A percentile compares a stretch with the other conserved stretches of the same genome.
These are phyloP conservation scores for Ilyonectria sp. DNA, from an alignment of 2,329 filamentous ascomycete species.

Conservation along the genomic window DNA sequence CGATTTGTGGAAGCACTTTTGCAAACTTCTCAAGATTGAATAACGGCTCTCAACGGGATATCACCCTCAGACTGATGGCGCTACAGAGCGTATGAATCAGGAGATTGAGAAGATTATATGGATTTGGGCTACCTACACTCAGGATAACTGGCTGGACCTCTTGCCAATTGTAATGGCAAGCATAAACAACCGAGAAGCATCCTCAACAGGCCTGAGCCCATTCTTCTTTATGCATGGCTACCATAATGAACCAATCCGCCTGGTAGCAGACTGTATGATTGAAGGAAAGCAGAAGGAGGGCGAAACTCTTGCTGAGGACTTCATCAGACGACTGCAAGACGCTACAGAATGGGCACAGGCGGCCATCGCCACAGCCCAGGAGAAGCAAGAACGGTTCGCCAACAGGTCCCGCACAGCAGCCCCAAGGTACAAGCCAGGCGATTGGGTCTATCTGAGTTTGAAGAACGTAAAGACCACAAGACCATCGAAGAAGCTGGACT, in stretches of 20 bases:
- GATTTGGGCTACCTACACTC: not conserved
- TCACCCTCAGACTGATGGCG: constrained; percentile 6
- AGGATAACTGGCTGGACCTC: constrained; percentile 2
- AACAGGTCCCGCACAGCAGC: not conserved
- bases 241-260: constrained; percentile 1
- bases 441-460: constrained; percentile 2
- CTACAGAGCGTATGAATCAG: constrained; percentile 2
- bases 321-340: not conserved
- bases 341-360: constrained; percentile 5
- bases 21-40: not conserved
- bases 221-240: constrained; percentile 8
- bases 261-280: not conserved
- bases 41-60: not conserved
- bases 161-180: not conserved
- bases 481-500: constrained; percentile 15
- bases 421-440: not conserved
- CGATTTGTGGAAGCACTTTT: not conserved
- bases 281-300: not conserved
- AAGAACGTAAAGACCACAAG: constrained; percentile 4
- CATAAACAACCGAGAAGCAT: constrained; percentile 5
- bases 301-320: constrained; percentile 1
- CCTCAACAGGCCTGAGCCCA: not conserved
- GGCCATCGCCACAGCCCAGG: constrained; percentile 2
- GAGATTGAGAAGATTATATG: not conserved
- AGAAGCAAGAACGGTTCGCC: constrained; percentile 6